Conservation (phyloP, 768 basidiomycete genomes). For the Termitomyces sp. region DNA sequence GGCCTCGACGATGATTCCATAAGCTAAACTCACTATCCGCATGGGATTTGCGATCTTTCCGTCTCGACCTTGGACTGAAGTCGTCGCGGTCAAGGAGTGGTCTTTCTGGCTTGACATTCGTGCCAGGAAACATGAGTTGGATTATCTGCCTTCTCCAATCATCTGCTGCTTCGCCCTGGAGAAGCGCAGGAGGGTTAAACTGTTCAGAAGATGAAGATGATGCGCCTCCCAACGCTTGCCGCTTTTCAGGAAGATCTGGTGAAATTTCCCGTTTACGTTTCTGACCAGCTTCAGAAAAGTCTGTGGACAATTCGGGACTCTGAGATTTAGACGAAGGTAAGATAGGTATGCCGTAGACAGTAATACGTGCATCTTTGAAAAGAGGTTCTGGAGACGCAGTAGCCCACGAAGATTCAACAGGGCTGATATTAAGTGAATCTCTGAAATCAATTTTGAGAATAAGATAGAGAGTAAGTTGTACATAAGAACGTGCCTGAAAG, state of each 20-base stretch:
- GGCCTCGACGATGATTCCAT: background rate
- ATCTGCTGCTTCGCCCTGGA: slow-evolving; percentile 42
- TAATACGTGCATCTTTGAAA: slow-evolving; percentile 59
- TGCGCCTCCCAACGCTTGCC: slow-evolving; percentile 6
- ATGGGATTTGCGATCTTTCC: background rate
- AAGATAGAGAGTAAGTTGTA: background rate
- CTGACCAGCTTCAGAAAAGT: slow-evolving; percentile 16
- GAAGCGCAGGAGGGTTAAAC: slow-evolving; percentile 26
- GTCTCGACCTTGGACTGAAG: background rate
- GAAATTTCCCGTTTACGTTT: slow-evolving; percentile 44
- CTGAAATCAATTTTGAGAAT: slow-evolving; percentile 24
- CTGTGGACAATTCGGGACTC: background rate
- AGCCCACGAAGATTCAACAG: slow-evolving; percentile 35
- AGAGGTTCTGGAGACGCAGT: slow-evolving; percentile 33
- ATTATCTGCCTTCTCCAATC: slow-evolving; percentile 52
- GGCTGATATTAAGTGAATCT: slow-evolving; percentile 43
- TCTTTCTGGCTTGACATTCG: slow-evolving; percentile 17
- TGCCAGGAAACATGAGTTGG: slow-evolving; percentile 57
- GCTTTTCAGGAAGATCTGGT: slow-evolving; percentile 33
- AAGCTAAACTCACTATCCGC: background rate
- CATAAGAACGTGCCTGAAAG: slow-evolving; percentile 51
- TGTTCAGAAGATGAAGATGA: slow-evolving; percentile 19
- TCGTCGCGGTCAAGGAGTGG: background rate
- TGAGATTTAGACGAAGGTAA: slow-evolving; percentile 12
- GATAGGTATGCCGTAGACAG: slow-evolving; percentile 58